Evolutionary conservation across 2,329 filamentous ascomycete species (phyloP), one percentile per base, ranked within the genome.

Genomic region (Xylaria sp.): DNA sequence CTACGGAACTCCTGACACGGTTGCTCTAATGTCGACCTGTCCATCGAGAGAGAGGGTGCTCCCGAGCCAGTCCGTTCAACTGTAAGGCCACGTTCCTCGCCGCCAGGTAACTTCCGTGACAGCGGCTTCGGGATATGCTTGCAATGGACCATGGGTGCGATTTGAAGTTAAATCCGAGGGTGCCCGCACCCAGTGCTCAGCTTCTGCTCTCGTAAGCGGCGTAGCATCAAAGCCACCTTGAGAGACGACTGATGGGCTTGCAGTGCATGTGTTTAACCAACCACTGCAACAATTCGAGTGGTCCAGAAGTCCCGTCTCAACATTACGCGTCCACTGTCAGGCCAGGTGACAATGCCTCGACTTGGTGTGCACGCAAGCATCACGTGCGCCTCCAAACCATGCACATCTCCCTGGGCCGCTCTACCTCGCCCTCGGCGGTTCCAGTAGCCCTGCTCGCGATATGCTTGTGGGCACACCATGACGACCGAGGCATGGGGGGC

Each of bases 151-250:
- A 55, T 39, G 37, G 37, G 48, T 44, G 41, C 24, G 40, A 18
- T 51, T 44, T 50, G 54, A 22, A 42, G 48, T 44, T 44, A 22
- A 37, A 17, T 34, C 24, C 40, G 38, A 24, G 48, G 46, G 46
- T 40, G 22, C 41, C 29, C 18, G 24, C 45, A 50, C 18, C 41
- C 22, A 37, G 43, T 34, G 26, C 39, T 54, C 41, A 46, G 44
- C 19, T 43, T 20, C 29, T 49, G 52, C 52, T 56, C 52, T 54
- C 53, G 50, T 61, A 54, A 59, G 58, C 55, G 48, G 46, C 39
- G 48, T 53, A 48, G 37, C 58, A 56, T 56, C 50, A 44, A 47
- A 39, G 49, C 46, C 26, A 56, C 53, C 37, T 56, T 44, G 20
- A 18, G 24, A 48, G 50, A 46, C 47, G 52, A 58, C 39, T 53